Conservation (phyloP, 2,329 filamentous ascomycete genomes). For the Sarocladium oryzae region DNA sequence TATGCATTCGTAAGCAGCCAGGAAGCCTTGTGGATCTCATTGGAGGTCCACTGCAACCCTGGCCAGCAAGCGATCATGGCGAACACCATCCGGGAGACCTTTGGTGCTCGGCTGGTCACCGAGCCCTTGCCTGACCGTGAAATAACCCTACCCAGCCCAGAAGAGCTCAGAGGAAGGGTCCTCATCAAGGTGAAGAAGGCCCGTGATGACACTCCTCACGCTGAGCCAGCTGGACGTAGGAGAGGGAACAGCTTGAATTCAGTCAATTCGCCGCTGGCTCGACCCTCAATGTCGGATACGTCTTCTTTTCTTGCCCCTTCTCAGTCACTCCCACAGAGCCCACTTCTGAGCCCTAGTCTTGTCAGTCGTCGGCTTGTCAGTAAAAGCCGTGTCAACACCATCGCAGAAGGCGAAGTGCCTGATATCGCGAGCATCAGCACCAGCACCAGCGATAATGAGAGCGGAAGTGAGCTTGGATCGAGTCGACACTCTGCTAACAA, state of each 20-base stretch:
- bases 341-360: slow-evolving; percentile 44
- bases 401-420: slow-evolving; percentile 50
- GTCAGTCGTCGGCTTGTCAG: slow-evolving; percentile 40
- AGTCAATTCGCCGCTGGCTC: slow-evolving; percentile 13
- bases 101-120: slow-evolving; percentile 71
- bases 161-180: slow-evolving; percentile 75
- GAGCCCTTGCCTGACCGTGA: slow-evolving; percentile 65
- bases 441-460: slow-evolving; percentile 76
- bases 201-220: slow-evolving; percentile 36
- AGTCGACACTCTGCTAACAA: slow-evolving; percentile 67
- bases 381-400: slow-evolving; percentile 51
- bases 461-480: slow-evolving; percentile 49
- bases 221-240: slow-evolving; percentile 41
- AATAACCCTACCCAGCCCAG: slow-evolving; percentile 71
- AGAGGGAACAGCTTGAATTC: slow-evolving; percentile 71
- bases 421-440: slow-evolving; percentile 42
- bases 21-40: slow-evolving; percentile 87
- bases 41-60: slow-evolving; percentile 87
- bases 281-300: slow-evolving; percentile 53
- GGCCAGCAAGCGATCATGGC: slow-evolving; percentile 85
- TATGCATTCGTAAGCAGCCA: slow-evolving; percentile 86
- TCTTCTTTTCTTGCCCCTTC: slow-evolving; percentile 36
- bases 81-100: slow-evolving; percentile 77
- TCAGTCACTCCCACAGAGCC: slow-evolving; percentile 47
- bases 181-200: slow-evolving; percentile 93